These are phyloP conservation scores for Lactarius deliciosus DNA, from an alignment of 768 basidiomycete genomes.

Conservation along the genomic window DNA sequence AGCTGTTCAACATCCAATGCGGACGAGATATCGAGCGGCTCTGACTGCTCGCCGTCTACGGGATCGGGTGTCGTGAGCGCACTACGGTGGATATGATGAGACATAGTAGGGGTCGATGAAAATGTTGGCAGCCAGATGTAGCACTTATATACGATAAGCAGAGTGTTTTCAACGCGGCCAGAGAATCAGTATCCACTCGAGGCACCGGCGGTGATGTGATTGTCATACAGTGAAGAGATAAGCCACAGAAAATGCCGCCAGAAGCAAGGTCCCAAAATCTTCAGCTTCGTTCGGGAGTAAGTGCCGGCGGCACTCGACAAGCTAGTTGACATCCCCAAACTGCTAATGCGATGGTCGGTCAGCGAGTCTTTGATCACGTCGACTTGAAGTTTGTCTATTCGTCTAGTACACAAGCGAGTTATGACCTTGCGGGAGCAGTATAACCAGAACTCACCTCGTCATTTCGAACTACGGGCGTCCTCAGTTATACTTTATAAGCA, in stretches of 20 bases:
- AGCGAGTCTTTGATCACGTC: neutral
- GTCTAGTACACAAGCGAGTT: too few relatives aligned
- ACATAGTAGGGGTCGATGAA: neutral
- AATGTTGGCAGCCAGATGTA: neutral
- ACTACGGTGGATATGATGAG: slow-evolving; percentile 2
- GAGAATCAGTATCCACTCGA: neutral
- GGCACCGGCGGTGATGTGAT: neutral
- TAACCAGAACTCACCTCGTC: too few relatives aligned
- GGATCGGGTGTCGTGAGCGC: slow-evolving; percentile 10
- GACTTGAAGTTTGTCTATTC: neutral
- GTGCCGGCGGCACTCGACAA: neutral
- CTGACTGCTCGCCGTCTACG: slow-evolving; percentile 17
- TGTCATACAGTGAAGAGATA: neutral
- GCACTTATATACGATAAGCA: neutral
- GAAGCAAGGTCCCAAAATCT: neutral
- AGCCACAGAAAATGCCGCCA: neutral
- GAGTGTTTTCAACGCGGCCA: neutral
- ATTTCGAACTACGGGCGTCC: too few relatives aligned
- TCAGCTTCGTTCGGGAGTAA: neutral
- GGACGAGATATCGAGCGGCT: slow-evolving; percentile 54
- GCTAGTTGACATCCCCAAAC: neutral
- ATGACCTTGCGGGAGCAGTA: too few relatives aligned
- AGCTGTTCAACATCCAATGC: slow-evolving; percentile 76
- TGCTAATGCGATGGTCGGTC: too few relatives aligned
- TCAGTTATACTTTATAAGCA: too few relatives aligned